These are phyloP conservation scores for Paspalum vaginatum DNA, from an alignment of 176 grass and related monocot species.

Conservation along the genomic window DNA sequence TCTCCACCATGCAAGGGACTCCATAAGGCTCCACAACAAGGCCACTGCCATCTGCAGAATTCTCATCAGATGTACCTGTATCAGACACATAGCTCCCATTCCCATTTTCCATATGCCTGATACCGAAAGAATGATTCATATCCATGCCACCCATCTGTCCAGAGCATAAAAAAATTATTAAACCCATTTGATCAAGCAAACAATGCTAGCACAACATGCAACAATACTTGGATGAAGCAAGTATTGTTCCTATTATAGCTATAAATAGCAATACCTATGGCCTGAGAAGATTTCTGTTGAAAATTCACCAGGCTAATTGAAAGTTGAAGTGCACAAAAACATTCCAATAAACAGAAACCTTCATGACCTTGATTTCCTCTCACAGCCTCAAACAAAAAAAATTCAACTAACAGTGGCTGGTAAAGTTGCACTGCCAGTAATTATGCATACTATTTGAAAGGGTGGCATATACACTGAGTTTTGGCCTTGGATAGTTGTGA, in stretches of 20 bases:
- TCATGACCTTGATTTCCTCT: neutral
- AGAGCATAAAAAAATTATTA: conserved; percentile 34
- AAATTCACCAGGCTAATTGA: neutral
- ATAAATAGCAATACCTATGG: neutral
- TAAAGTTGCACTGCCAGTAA: conserved; percentile 16
- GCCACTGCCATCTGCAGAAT: conserved; percentile 44
- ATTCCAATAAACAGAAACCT: neutral
- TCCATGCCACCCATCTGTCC: conserved; percentile 69
- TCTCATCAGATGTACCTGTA: conserved; percentile 50
- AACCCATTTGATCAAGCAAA: conserved; percentile 5
- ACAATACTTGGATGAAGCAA: conserved; percentile 14
- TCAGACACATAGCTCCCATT: conserved; percentile 53
- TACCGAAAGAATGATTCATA: conserved; percentile 73
- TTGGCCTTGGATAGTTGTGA: no score
- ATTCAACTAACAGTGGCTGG: neutral
- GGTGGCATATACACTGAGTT: no score
- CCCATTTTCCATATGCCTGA: conserved; percentile 80
- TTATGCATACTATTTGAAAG: neutral
- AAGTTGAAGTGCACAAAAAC: conserved; percentile 1
- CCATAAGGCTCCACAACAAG: conserved; percentile 77
- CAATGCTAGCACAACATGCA: neutral
- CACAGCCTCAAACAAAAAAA: neutral
- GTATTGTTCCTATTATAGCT: neutral
- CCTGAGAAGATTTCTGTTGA: neutral
- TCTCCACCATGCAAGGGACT: conserved; percentile 94